These are phyloP conservation scores for Raphanus sativus DNA, from an alignment of 345 rosid genomes.

Conservation along the genomic window DNA sequence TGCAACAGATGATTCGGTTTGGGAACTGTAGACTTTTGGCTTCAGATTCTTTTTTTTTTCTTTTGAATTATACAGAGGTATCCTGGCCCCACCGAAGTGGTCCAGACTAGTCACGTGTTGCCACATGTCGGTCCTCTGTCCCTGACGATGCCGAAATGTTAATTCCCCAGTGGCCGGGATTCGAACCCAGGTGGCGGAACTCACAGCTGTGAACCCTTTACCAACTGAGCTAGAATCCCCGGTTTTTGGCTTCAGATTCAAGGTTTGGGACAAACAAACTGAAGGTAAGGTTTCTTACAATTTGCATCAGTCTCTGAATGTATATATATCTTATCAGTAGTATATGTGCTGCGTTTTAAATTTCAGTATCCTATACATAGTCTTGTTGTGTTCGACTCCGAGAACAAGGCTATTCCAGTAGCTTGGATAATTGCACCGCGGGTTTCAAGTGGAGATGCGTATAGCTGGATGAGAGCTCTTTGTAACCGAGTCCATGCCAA, in stretches of 20 bases:
- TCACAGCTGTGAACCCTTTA: too few species aligned
- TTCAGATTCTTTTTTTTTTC: too few species aligned
- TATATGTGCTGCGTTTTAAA: constrained; percentile 23
- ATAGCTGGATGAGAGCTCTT: constrained; percentile 92
- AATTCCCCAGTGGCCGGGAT: too few species aligned
- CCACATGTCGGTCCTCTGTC: too few species aligned
- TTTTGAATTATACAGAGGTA: too few species aligned
- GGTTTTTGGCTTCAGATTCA: constrained; percentile 70
- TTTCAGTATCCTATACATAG: constrained; percentile 86
- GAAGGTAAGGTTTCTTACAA: constrained; percentile 58
- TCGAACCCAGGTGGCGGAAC: too few species aligned
- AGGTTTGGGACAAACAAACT: constrained; percentile 88
- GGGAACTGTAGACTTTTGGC: constrained; percentile 65
- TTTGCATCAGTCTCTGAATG: background rate
- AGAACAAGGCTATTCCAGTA: constrained; percentile 92
- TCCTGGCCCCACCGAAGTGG: too few species aligned
- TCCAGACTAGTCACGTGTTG: too few species aligned
- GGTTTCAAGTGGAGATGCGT: constrained; percentile 54
- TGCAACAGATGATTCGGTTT: constrained; percentile 95
- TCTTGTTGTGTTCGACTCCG: constrained; percentile 82
- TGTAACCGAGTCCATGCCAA: constrained; percentile 80
- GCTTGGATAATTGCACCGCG: constrained; percentile 90
- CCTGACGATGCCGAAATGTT: too few species aligned
- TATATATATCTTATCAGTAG: background rate
- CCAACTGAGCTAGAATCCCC: too few species aligned